phyloP scores from a whole-genome alignment of 495 filamentous ascomycete species.

The Aspergillus haitiensis region DNA sequence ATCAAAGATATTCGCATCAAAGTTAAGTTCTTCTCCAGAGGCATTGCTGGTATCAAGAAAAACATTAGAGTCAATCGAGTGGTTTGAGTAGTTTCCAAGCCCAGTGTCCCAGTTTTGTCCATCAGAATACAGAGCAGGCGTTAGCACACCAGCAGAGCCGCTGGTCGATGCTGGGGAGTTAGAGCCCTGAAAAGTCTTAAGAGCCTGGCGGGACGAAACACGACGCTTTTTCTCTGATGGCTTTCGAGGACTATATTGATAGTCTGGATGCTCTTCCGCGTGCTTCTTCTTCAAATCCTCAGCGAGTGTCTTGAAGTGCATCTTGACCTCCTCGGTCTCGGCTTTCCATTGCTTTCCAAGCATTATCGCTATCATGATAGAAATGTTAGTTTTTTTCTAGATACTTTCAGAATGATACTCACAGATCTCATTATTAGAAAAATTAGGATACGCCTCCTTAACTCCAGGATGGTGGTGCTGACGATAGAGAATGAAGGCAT shows the following conservation, averaged over 20 bases:
- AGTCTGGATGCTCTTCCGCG: conserved; percentile 44
- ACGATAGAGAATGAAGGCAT: conserved; percentile 50
- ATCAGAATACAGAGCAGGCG: too few relatives aligned
- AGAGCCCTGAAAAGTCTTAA: conserved; percentile 13
- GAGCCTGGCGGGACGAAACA: conserved; percentile 18
- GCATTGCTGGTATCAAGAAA: too few relatives aligned
- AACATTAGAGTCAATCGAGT: too few relatives aligned
- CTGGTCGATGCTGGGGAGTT: too few relatives aligned
- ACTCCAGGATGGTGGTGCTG: conserved; percentile 38
- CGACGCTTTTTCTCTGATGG: conserved; percentile 50
- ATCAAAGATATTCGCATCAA: too few relatives aligned
- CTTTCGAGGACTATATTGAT: conserved; percentile 51
- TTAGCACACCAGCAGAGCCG: too few relatives aligned
- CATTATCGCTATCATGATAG: conserved; percentile 41
- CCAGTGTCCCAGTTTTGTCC: too few relatives aligned
- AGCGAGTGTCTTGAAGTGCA: conserved; percentile 36
- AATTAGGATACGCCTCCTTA: conserved; percentile 37
- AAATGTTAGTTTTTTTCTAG: conserved; percentile 26
- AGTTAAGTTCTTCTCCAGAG: too few relatives aligned
- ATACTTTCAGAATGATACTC: conserved; percentile 21
- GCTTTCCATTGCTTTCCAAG: conserved; percentile 46
- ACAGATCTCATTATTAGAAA: conserved; percentile 51
- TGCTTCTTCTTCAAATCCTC: conserved; percentile 44
- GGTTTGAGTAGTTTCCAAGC: too few relatives aligned
- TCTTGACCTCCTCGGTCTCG: conserved; percentile 35